A percentile compares a stretch with the other conserved stretches of the same genome.
Evolutionary conservation across 306 rosid species (phyloP).

Genomic region (Prinsepia uniflora): DNA sequence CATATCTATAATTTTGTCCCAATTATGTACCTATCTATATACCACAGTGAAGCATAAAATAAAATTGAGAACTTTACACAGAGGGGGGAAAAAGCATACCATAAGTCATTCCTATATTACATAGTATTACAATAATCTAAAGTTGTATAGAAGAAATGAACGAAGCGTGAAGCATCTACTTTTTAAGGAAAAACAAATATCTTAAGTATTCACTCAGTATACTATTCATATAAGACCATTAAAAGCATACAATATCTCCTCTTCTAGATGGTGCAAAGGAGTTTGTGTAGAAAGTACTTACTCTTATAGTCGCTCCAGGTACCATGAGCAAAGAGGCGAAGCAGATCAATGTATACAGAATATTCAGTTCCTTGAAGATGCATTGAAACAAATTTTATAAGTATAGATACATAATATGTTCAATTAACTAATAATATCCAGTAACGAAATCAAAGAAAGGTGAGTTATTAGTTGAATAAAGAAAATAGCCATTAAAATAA

Average conservation of each 20-base stretch:
- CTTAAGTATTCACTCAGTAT: no score
- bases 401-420: background rate
- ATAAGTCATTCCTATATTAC: no score
- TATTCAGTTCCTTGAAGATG: conserved; percentile 23
- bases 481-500: background rate
- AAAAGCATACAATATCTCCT: background rate
- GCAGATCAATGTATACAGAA: conserved; percentile 22
- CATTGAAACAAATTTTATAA: background rate
- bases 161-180: no score
- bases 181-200: no score
- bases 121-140: no score
- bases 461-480: background rate
- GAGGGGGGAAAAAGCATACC: no score
- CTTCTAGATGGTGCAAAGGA: background rate
- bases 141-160: no score
- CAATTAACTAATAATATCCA: background rate
- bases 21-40: no score
- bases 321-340: conserved; percentile 25
- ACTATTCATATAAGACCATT: background rate
- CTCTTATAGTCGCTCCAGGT: conserved; percentile 24
- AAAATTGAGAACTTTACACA: no score
- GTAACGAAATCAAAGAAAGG: background rate
- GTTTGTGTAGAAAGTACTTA: background rate
- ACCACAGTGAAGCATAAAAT: no score
- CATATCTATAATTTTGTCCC: no score